Conservation (phyloP, 164 flowering plant genomes). For the Tinospora cordifolia region DNA sequence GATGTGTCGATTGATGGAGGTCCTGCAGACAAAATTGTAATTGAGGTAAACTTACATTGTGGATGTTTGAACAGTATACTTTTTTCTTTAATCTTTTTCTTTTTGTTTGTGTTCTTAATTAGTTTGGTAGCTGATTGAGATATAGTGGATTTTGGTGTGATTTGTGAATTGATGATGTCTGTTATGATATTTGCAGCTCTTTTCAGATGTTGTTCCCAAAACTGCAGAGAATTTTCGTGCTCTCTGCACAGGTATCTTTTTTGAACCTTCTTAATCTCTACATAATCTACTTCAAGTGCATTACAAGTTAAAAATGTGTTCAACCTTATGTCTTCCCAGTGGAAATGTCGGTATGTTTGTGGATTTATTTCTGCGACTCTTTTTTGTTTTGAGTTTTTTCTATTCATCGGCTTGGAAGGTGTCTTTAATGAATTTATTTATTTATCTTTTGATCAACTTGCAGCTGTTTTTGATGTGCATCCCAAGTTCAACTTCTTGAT, state of each 20-base stretch:
- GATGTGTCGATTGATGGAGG: constrained; percentile 66
- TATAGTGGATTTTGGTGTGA: background rate
- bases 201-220: constrained; percentile 75
- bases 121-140: background rate
- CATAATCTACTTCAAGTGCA: background rate
- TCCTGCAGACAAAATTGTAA: constrained; percentile 44
- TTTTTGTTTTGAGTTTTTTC: background rate
- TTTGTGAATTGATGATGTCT: background rate
- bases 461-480: too few species aligned
- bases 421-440: background rate
- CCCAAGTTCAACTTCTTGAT: too few species aligned
- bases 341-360: background rate
- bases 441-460: background rate
- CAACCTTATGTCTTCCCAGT: background rate
- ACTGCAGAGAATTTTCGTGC: constrained; percentile 90
- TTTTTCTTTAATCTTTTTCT: background rate
- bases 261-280: background rate
- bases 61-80: background rate
- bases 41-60: constrained; percentile 43
- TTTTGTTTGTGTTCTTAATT: background rate
- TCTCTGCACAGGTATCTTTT: constrained; percentile 67
- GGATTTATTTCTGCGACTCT: background rate
- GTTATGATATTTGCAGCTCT: constrained; percentile 58
- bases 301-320: too few species aligned
- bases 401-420: background rate